Evolutionary conservation across 352 stramenopile genomes (phyloP).

Genomic region (Phytophthora sp.): DNA sequence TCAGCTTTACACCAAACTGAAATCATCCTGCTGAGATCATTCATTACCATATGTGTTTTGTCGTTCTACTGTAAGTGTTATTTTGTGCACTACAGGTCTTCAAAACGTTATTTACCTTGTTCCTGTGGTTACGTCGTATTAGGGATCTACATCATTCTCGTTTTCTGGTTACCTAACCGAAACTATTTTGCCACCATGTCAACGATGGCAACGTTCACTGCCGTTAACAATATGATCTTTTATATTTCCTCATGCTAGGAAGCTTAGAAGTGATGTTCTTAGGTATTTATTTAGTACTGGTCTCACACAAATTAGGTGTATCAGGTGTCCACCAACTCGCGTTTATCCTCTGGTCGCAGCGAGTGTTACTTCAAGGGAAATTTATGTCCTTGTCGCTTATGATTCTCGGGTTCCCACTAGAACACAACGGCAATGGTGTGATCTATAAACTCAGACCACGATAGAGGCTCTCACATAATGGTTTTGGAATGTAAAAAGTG

Average conservation of each 20-base stretch:
- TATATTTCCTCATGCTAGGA: slow-evolving; percentile 16
- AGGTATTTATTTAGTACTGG: slow-evolving; percentile 15
- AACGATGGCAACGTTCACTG: slow-evolving; percentile 10
- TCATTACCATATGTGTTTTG: slow-evolving; percentile 28
- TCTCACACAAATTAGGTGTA: slow-evolving; percentile 1
- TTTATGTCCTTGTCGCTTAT: slow-evolving; percentile 15
- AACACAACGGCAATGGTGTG: slow-evolving; percentile 27
- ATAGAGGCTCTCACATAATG: too few species aligned
- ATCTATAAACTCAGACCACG: slow-evolving; percentile 28
- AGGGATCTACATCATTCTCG: slow-evolving; percentile 2
- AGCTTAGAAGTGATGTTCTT: slow-evolving; percentile 20
- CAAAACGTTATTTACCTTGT: too few species aligned
- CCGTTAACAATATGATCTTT: slow-evolving; percentile 5
- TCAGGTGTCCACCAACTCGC: slow-evolving; percentile 21
- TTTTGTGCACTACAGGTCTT: too few species aligned
- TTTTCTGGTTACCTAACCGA: slow-evolving; percentile 29
- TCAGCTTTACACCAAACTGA: slow-evolving; percentile 28
- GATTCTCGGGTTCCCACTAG: slow-evolving; percentile 32
- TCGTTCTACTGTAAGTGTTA: slow-evolving; percentile 28
- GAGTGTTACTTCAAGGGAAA: slow-evolving; percentile 27
- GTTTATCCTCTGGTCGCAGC: slow-evolving; percentile 35
- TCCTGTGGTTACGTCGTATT: too few species aligned
- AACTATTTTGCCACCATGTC: slow-evolving; percentile 29
- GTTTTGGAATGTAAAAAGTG: too few species aligned
- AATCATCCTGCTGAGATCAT: slow-evolving; percentile 33